These are phyloP conservation scores for Bullera alba DNA, from an alignment of 768 basidiomycete genomes.

Conservation along the genomic window DNA sequence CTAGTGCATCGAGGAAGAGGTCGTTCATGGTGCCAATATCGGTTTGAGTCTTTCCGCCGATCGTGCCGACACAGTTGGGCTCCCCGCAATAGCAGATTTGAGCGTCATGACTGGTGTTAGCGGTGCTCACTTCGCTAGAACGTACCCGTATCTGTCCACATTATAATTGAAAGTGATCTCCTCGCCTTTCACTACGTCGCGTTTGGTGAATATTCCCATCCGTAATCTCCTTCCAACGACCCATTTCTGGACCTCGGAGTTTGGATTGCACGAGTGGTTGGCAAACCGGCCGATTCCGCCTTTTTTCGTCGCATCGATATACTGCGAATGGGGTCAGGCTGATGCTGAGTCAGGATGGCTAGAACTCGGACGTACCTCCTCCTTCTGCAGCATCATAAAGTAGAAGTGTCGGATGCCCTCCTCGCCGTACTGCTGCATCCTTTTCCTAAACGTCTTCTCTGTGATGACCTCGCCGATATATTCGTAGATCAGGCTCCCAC, in stretches of 20 bases:
- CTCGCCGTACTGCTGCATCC: slow-evolving; percentile 86
- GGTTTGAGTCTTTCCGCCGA: slow-evolving; percentile 97
- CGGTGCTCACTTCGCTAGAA: slow-evolving; percentile 5
- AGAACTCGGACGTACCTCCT: slow-evolving; percentile 60
- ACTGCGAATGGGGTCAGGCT: slow-evolving; percentile 48
- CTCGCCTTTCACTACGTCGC: slow-evolving; percentile 63
- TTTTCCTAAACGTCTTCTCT: slow-evolving; percentile 75
- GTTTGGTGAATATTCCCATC: slow-evolving; percentile 96
- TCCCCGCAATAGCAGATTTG: slow-evolving; percentile 95
- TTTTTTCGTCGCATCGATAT: slow-evolving; percentile 94
- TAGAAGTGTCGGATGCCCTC: slow-evolving; percentile 96
- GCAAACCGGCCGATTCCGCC: slow-evolving; percentile 96
- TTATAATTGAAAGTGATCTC: slow-evolving; percentile 99
- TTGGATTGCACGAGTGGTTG: slow-evolving; percentile 96
- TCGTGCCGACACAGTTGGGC: slow-evolving; percentile 85
- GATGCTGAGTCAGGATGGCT: background rate
- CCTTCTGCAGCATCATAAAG: slow-evolving; percentile 99
- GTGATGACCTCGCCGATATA: slow-evolving; percentile 95
- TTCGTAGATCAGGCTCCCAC: slow-evolving; percentile 91
- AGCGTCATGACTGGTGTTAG: slow-evolving; percentile 76
- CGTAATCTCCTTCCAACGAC: slow-evolving; percentile 79
- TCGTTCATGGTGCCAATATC: slow-evolving; percentile 93
- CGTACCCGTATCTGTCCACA: slow-evolving; percentile 95
- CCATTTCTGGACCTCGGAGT: slow-evolving; percentile 98
- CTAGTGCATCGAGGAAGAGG: slow-evolving; percentile 86